Conservation (phyloP, 352 stramenopile species). For the Pythium aquatile region DNA sequence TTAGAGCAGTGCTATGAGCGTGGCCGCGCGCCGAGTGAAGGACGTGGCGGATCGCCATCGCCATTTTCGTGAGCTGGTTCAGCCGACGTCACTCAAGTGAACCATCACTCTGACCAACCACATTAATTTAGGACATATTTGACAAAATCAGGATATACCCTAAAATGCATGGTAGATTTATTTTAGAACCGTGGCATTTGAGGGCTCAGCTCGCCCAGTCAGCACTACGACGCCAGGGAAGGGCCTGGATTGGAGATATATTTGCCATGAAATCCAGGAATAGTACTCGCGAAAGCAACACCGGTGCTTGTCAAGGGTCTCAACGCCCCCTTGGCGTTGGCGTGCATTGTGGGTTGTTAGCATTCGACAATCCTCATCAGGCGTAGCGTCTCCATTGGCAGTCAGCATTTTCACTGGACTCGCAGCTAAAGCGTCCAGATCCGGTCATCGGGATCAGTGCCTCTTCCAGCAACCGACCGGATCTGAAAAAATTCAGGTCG, state of each 20-base stretch:
- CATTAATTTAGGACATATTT: background rate
- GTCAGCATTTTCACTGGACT: background rate
- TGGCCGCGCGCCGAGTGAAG: background rate
- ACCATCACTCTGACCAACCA: background rate
- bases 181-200: background rate
- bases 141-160: background rate
- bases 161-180: background rate
- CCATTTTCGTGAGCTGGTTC: background rate
- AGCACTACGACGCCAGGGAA: too few species aligned
- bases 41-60: background rate
- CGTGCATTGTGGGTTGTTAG: too few species aligned
- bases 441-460: background rate
- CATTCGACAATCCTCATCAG: background rate
- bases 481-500: background rate
- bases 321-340: too few species aligned
- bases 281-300: too few species aligned
- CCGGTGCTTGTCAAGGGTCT: too few species aligned
- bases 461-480: background rate
- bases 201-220: too few species aligned
- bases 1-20: slow-evolving; percentile 38
- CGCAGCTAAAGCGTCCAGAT: background rate
- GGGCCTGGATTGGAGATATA: too few species aligned
- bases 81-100: background rate
- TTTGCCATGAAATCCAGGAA: too few species aligned
- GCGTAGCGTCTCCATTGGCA: background rate